Conservation (phyloP, 768 basidiomycete genomes). For the Dictyophora rubrovolvata region DNA sequence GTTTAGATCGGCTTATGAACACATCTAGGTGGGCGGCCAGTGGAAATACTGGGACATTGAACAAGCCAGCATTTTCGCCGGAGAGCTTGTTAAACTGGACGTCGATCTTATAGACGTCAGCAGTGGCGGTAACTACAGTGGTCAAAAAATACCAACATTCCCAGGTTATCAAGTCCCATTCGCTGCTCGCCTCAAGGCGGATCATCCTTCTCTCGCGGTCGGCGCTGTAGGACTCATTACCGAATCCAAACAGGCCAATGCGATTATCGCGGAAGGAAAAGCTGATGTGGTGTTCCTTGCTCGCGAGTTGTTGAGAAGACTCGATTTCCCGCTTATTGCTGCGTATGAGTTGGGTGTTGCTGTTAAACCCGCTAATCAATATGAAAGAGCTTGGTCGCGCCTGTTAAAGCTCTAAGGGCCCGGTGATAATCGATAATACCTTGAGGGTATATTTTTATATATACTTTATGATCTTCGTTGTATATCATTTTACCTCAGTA, state of each 20-base stretch:
- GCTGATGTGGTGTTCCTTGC: conserved; percentile 63
- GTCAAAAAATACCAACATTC: conserved; percentile 45
- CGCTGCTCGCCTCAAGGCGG: conserved; percentile 53
- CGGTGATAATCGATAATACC: no score
- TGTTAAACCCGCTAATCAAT: conserved; percentile 65
- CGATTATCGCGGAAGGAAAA: conserved; percentile 52
- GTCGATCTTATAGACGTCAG: conserved; percentile 72
- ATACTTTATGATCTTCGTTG: neutral
- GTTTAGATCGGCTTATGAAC: neutral
- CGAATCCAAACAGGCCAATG: conserved; percentile 47
- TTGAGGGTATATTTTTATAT: no score
- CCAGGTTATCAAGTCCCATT: conserved; percentile 68
- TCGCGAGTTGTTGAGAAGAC: conserved; percentile 54
- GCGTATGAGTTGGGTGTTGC: conserved; percentile 53
- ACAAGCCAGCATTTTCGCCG: conserved; percentile 53
- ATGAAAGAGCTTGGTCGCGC: conserved; percentile 46
- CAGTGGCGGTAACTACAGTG: conserved; percentile 52
- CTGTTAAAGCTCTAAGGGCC: conserved; percentile 20
- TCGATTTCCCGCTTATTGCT: conserved; percentile 53
- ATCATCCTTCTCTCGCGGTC: conserved; percentile 42
- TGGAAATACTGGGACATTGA: conserved; percentile 72
- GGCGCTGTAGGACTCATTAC: conserved; percentile 69
- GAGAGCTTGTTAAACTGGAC: conserved; percentile 47
- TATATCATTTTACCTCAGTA: neutral
- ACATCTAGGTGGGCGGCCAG: conserved; percentile 27